Conservation (phyloP, 306 rosid species). For the Delonix regia region DNA sequence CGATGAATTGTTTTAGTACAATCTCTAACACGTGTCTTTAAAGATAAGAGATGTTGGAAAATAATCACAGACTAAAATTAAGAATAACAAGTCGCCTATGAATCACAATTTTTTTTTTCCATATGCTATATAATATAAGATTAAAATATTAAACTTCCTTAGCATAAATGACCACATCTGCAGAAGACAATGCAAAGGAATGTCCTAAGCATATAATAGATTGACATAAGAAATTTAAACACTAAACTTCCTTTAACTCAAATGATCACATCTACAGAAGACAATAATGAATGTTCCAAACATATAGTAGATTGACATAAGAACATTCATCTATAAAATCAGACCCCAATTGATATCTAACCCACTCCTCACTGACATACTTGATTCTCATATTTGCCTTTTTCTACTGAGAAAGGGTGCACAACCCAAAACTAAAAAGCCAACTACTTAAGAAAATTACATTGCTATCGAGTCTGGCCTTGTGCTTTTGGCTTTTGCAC, state of each 20-base stretch:
- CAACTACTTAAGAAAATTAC: too few relatives aligned
- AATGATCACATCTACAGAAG: not conserved
- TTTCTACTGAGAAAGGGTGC: too few relatives aligned
- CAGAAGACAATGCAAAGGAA: not conserved
- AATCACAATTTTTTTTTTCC: not conserved
- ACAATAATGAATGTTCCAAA: not conserved
- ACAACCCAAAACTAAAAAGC: too few relatives aligned
- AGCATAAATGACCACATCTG: not conserved
- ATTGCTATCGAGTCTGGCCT: too few relatives aligned
- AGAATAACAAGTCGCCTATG: not conserved
- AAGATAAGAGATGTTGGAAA: constrained; percentile 1
- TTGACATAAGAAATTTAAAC: not conserved
- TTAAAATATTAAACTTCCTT: not conserved
- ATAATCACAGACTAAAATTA: not conserved
- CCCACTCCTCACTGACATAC: too few relatives aligned
- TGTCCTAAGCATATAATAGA: not conserved
- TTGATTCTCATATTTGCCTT: too few relatives aligned
- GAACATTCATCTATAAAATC: not conserved
- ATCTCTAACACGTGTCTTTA: not conserved
- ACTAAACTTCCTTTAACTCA: not conserved
- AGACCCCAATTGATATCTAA: too few relatives aligned
- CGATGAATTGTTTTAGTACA: not conserved
- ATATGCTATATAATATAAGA: not conserved
- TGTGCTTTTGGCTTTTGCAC: too few relatives aligned
- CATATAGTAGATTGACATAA: not conserved